Percentiles rank a stretch among this genome's conserved stretches.
phyloP scores from a whole-genome alignment of 257 asterid species.

The Paulownia fortunei region DNA sequence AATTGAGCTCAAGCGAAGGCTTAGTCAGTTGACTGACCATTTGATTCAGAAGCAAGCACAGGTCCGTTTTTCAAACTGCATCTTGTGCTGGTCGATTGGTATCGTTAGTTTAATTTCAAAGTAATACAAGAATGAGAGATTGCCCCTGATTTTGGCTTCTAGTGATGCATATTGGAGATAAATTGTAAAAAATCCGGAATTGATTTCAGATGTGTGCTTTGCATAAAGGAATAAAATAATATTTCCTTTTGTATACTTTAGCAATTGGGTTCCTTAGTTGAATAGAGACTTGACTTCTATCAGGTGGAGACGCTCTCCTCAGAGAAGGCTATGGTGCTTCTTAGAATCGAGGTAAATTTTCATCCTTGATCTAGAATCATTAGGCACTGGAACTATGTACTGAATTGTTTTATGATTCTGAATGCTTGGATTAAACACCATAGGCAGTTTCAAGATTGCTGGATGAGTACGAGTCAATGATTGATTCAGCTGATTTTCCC shows the following conservation, averaged over 20 bases:
- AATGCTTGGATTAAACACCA: constrained; percentile 26
- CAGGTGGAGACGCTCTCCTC: constrained; percentile 95
- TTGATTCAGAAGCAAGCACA: constrained; percentile 95
- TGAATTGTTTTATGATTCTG: constrained; percentile 3
- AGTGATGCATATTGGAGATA: too few relatives aligned
- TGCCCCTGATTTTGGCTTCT: too few relatives aligned
- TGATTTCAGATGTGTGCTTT: background rate
- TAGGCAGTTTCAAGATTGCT: constrained; percentile 78
- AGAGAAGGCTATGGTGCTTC: constrained; percentile 79
- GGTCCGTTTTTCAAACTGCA: constrained; percentile 50
- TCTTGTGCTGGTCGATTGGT: constrained; percentile 4
- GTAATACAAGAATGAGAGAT: background rate
- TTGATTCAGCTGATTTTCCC: constrained; percentile 47
- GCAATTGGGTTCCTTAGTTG: constrained; percentile 22
- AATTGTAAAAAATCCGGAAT: too few relatives aligned
- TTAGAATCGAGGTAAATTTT: constrained; percentile 74
- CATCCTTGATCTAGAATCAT: constrained; percentile 23
- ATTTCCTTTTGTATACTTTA: background rate
- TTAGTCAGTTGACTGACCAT: constrained; percentile 86
- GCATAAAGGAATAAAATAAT: background rate
- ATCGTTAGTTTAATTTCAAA: background rate
- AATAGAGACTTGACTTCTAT: constrained; percentile 25
- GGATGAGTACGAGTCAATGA: constrained; percentile 55
- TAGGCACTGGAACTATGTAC: background rate
- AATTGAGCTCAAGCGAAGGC: constrained; percentile 92